These are phyloP conservation scores for Eimeria brunetti DNA, from an alignment of 169 alveolate genomes.

Conservation along the genomic window DNA sequence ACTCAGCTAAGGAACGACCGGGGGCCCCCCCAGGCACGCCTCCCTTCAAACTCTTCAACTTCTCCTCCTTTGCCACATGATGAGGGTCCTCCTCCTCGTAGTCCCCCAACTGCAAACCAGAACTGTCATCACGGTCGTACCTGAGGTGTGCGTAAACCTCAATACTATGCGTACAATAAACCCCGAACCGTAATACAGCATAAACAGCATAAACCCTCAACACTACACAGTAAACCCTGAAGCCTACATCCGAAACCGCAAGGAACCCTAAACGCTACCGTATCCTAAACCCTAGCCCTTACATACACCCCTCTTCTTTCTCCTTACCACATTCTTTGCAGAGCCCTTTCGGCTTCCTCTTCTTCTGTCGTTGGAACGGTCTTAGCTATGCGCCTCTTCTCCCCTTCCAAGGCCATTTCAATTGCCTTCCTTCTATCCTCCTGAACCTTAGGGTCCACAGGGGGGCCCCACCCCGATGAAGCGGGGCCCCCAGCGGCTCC, in stretches of 20 bases:
- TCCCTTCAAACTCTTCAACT: constrained; percentile 48
- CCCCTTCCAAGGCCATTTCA: constrained; percentile 50
- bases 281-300: too few species aligned
- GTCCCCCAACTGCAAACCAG: constrained; percentile 51
- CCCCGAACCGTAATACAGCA: too few species aligned
- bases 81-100: constrained; percentile 53
- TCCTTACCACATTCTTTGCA: constrained; percentile 57
- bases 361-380: not conserved
- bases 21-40: constrained; percentile 6
- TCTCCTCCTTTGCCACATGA: constrained; percentile 55
- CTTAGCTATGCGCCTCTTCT: not conserved
- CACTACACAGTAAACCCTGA: too few species aligned
- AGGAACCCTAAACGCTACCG: too few species aligned
- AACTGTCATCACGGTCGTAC: constrained; percentile 80
- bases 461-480: constrained; percentile 63
- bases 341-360: constrained; percentile 49
- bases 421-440: constrained; percentile 41
- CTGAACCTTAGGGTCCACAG: constrained; percentile 40
- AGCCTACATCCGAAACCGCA: too few species aligned
- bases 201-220: too few species aligned
- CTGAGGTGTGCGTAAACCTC: constrained; percentile 19
- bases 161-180: not conserved
- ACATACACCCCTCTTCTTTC: too few species aligned
- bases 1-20: constrained; percentile 10
- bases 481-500: constrained; percentile 22